A percentile compares a stretch with the other conserved stretches of the same genome.
phyloP scores from a whole-genome alignment of 208 protist genomes.

The Acanthamoeba triangularis region DNA sequence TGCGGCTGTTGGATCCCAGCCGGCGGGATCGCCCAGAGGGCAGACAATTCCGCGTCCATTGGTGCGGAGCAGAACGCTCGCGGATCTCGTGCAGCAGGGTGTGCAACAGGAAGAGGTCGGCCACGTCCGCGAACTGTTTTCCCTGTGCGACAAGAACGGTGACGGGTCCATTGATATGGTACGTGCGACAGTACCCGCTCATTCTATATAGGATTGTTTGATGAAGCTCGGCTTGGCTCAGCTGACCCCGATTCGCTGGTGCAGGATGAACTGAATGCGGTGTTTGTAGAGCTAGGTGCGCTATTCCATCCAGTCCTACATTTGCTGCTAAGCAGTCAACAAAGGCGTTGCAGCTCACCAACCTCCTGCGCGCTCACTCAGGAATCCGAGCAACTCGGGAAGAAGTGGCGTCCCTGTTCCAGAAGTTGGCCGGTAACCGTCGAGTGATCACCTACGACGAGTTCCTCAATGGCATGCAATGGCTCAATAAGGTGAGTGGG shows the following conservation, averaged over 20 bases:
- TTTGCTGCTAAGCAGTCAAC: neutral
- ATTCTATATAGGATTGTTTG: too few relatives aligned
- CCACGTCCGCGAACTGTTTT: constrained; percentile 25
- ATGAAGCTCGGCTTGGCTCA: too few relatives aligned
- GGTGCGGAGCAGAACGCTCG: neutral
- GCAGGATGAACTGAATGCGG: constrained; percentile 3
- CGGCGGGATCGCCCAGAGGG: neutral
- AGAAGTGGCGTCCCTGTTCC: constrained; percentile 34
- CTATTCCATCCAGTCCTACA: neutral
- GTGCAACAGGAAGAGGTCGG: constrained; percentile 9
- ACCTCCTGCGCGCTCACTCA: neutral
- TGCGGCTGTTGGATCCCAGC: neutral
- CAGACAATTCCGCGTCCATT: neutral
- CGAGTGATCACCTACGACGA: constrained; percentile 30
- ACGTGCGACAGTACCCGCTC: neutral
- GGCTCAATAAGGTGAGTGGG: constrained; percentile 25
- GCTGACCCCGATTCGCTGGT: too few relatives aligned
- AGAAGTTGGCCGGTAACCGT: constrained; percentile 12
- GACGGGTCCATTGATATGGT: constrained; percentile 61
- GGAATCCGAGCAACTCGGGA: constrained; percentile 18
- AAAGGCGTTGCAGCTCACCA: too few relatives aligned
- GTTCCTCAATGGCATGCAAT: constrained; percentile 39
- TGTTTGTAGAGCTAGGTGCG: constrained; percentile 50
- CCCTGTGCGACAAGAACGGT: constrained; percentile 16
- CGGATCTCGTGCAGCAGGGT: constrained; percentile 1